These are phyloP conservation scores for Alternaria conjuncta DNA, from an alignment of 2,329 filamentous ascomycete species.

Conservation along the genomic window DNA sequence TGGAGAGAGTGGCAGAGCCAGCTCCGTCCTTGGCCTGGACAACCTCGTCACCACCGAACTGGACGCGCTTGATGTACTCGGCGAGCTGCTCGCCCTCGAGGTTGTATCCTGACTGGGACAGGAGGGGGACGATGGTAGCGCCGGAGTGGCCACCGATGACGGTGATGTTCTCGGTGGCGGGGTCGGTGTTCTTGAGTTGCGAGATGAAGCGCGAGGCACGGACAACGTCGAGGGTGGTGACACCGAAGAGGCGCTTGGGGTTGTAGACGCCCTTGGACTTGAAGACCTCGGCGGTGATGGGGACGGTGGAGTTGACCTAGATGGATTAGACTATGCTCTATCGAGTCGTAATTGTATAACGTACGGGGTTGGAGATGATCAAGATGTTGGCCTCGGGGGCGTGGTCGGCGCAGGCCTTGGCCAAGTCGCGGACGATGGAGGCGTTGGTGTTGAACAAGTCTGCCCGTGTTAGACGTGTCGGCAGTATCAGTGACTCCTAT, in stretches of 20 bases:
- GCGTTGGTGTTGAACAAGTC: constrained; percentile 99
- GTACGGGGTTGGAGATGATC: constrained; percentile 94
- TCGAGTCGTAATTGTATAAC: constrained; percentile 23
- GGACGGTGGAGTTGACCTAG: constrained; percentile 94
- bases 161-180: constrained; percentile 90
- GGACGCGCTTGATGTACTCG: constrained; percentile 88
- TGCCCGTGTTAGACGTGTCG: constrained; percentile 37
- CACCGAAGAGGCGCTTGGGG: constrained; percentile 98
- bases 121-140: constrained; percentile 96
- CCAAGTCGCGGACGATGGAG: constrained; percentile 97
- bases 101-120: constrained; percentile 91
- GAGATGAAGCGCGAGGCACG: constrained; percentile 97
- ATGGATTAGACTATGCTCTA: no score
- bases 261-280: constrained; percentile 96
- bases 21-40: constrained; percentile 99
- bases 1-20: constrained; percentile 95
- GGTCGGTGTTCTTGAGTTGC: constrained; percentile 89
- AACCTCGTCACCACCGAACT: constrained; percentile 99
- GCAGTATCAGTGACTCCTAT: background rate
- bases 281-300: constrained; percentile 96
- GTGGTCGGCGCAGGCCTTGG: constrained; percentile 89
- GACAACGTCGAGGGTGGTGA: constrained; percentile 98
- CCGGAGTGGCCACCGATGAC: constrained; percentile 97
- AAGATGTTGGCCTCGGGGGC: constrained; percentile 93
- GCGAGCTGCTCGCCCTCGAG: constrained; percentile 77